Base-by-base conservation (phyloP, 768 basidiomycete species). In the Chalciporus piperatus region DNA sequence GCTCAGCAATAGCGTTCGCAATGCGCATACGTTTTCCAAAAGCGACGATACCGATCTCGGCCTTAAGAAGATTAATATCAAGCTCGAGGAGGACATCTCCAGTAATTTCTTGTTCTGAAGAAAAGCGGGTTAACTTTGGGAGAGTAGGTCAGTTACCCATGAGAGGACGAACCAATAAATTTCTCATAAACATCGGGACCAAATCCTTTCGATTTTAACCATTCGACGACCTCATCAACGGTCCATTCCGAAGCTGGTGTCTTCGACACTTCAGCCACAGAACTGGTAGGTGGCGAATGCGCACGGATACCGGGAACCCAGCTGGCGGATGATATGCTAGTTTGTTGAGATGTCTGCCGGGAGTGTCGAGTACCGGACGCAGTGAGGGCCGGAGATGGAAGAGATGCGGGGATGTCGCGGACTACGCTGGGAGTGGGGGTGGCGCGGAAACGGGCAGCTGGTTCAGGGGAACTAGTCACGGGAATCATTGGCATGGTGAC, bases 41-140 rank as follows among this genome's bases (percentile, higher is more conserved):
- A 4, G 93, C 93, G 62, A 79, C 74, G 57, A 99, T 92, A 20
- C 94, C 97, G 47, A 99, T 87, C 72, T 98, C 95, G 10, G 74
- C 77, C 73, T 98, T 98, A 60, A 99, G 85, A 14, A 97, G 77
- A 62, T 87, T 88, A 48, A 86, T 82, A 56, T 98, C 93, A 53
- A 98, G 87, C 62, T 97, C 96, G 49, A 98, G 83, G 7, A 99
- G 81, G 28, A 98, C 91, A 60, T 99, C 97, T 17, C 97, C 97
- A 0, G 94, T 91, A 48, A 99, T 98, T 73, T 99, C 97, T 83
- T 99, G 94, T 72, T 98, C 96, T 94, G 65, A 38, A 54, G 37
- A 17, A 47, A 3, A 41, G 20, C 7, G 16, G 30, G 30, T 32
- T 13, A 23, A 2, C 37, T 63, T n/a, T 9, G 61, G 17, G 37